Conservation (phyloP, 1,139 yeast genomes). For the Kodamaea alishanica region DNA sequence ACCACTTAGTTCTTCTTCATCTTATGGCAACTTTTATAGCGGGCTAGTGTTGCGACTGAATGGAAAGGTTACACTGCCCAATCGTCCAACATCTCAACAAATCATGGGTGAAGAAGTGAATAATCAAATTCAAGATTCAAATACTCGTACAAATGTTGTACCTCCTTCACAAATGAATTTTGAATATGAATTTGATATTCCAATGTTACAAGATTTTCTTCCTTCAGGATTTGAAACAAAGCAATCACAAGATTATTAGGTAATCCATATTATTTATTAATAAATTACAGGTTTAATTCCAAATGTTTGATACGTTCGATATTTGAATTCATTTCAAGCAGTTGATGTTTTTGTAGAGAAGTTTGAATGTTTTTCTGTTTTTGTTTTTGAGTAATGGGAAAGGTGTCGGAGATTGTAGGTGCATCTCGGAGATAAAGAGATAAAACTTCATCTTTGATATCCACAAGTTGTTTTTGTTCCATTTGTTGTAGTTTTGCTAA, state of each 20-base stretch:
- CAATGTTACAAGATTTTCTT: slow-evolving; percentile 12
- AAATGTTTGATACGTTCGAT: slow-evolving; percentile 33
- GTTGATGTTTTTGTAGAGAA: slow-evolving; percentile 16
- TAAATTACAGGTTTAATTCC: slow-evolving; percentile 14
- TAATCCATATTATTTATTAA: background rate
- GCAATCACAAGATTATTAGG: slow-evolving; percentile 3
- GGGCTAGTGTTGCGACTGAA: slow-evolving; percentile 3
- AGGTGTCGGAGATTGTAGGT: slow-evolving; percentile 10
- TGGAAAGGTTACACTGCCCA: background rate
- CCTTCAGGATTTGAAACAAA: slow-evolving; percentile 8
- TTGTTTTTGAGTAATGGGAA: slow-evolving; percentile 20
- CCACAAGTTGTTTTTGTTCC: slow-evolving; percentile 54
- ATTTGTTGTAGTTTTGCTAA: slow-evolving; percentile 59
- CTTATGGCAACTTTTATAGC: slow-evolving; percentile 8
- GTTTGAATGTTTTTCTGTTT: slow-evolving; percentile 10
- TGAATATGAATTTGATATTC: slow-evolving; percentile 15
- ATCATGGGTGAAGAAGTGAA: no score
- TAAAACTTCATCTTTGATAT: slow-evolving; percentile 65
- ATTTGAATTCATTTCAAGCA: slow-evolving; percentile 32
- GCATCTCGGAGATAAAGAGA: slow-evolving; percentile 61
- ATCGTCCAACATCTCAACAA: no score
- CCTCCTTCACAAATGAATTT: slow-evolving; percentile 13
- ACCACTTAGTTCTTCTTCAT: slow-evolving; percentile 9
- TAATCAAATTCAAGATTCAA: no score
- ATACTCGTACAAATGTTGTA: slow-evolving; percentile 7